Conservation (phyloP, 2,329 filamentous ascomycete genomes). For the Talaromyces atroroseus region DNA sequence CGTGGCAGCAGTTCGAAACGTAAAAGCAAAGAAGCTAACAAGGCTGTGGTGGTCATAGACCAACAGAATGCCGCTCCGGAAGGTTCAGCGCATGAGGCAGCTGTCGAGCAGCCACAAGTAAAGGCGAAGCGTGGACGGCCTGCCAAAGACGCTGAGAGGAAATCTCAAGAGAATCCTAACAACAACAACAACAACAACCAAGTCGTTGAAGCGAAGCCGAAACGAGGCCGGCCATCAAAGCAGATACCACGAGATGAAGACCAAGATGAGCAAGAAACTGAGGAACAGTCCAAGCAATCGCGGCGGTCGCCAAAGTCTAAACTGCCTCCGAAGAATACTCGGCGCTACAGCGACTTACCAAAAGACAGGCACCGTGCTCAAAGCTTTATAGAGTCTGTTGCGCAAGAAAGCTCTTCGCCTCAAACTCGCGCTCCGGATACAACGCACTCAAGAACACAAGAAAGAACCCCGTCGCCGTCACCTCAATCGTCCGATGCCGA, state of each 20-base stretch:
- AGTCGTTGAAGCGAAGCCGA: slow-evolving; percentile 1
- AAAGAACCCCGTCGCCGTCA: slow-evolving; percentile 57
- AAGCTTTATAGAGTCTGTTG: slow-evolving; percentile 24
- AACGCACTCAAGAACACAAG: slow-evolving; percentile 23
- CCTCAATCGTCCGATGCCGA: slow-evolving; percentile 75
- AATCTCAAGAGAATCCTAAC: background rate
- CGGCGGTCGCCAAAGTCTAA: slow-evolving; percentile 14
- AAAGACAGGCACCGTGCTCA: slow-evolving; percentile 31
- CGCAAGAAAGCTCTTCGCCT: slow-evolving; percentile 14
- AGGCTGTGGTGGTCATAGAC: background rate
- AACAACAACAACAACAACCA: background rate
- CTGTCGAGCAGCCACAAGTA: background rate
- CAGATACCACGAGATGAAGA: background rate
- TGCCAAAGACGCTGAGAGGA: background rate
- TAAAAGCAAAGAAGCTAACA: slow-evolving; percentile 4
- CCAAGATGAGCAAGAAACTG: background rate
- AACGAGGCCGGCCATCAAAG: slow-evolving; percentile 11
- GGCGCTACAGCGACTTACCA: slow-evolving; percentile 35
- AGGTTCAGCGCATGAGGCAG: slow-evolving; percentile 9
- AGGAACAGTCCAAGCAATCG: slow-evolving; percentile 2
- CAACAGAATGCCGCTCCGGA: background rate
- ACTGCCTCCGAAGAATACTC: slow-evolving; percentile 31
- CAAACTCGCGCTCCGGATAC: slow-evolving; percentile 10
- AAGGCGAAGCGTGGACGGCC: slow-evolving; percentile 8
- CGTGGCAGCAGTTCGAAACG: background rate